phyloP scores from a whole-genome alignment of 2,329 filamentous ascomycete genomes.

The Aspergillus aculeatus region DNA sequence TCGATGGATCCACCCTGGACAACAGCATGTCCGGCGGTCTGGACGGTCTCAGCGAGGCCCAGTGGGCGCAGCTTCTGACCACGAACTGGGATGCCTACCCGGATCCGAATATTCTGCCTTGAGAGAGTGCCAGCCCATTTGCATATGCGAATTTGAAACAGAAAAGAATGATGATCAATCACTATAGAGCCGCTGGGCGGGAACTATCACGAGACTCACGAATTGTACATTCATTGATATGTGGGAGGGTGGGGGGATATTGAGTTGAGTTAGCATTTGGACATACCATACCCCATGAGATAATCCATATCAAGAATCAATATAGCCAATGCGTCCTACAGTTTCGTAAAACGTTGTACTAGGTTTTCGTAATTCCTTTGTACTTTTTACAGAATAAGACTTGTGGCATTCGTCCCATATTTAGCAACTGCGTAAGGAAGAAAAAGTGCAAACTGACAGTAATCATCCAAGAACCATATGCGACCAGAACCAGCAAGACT shows the following conservation, averaged over 20 bases:
- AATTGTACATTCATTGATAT: neutral
- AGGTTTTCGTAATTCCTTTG: no score
- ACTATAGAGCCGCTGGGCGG: neutral
- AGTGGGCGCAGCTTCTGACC: constrained; percentile 36
- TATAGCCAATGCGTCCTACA: neutral
- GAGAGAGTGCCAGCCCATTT: neutral
- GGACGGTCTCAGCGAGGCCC: constrained; percentile 32
- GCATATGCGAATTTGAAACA: neutral
- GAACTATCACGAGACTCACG: neutral
- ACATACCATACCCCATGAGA: neutral
- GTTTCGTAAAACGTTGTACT: neutral
- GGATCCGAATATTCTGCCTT: neutral
- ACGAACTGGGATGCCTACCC: constrained; percentile 21
- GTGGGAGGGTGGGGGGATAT: neutral
- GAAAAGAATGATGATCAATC: neutral
- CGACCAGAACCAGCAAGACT: no score
- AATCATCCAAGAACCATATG: no score
- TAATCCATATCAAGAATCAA: neutral
- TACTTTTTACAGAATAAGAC: no score
- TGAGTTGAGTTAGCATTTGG: neutral
- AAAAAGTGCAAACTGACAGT: no score
- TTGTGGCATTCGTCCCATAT: no score
- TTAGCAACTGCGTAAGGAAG: no score
- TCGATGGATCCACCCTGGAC: constrained; percentile 17
- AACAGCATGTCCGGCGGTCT: constrained; percentile 21